Evolutionary conservation across 1,139 yeast species (phyloP).

Genomic region (Debaryomyces psychrophilus): DNA sequence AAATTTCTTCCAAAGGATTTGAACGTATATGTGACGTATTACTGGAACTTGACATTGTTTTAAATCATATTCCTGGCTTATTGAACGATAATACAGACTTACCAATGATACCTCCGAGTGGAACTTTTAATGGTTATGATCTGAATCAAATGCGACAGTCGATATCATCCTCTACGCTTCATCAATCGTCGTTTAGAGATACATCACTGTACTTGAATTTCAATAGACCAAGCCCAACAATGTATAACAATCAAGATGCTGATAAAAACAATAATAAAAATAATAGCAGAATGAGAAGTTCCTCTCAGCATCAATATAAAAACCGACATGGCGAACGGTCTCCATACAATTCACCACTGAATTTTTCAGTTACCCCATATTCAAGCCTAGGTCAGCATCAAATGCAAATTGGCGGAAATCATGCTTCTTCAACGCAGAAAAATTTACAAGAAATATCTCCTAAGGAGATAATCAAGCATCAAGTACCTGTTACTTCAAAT

Average conservation of each 20-base stretch:
- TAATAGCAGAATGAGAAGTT: not conserved
- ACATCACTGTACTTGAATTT: not conserved
- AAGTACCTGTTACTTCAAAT: conserved; percentile 16
- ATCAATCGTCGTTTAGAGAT: conserved; percentile 2
- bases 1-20: conserved; percentile 73
- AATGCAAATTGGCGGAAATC: conserved; percentile 7
- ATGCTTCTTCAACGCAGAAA: conserved; percentile 17
- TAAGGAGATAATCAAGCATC: conserved; percentile 28
- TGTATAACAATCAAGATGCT: not conserved
- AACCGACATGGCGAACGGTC: conserved; percentile 4
- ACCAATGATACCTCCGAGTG: conserved; percentile 28
- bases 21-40: conserved; percentile 75
- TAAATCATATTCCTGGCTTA: conserved; percentile 69
- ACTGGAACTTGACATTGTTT: conserved; percentile 62
- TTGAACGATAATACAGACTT: conserved; percentile 48
- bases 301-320: not conserved
- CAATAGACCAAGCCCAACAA: not conserved
- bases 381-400: conserved; percentile 12
- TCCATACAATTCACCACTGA: conserved; percentile 2
- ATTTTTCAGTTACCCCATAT: conserved; percentile 1
- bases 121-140: not conserved
- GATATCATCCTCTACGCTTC: not conserved
- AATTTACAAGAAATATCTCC: conserved; percentile 41
- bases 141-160: conserved; percentile 14
- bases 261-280: not conserved